Conservation (phyloP, 768 basidiomycete species). For the Suillus subaureus region DNA sequence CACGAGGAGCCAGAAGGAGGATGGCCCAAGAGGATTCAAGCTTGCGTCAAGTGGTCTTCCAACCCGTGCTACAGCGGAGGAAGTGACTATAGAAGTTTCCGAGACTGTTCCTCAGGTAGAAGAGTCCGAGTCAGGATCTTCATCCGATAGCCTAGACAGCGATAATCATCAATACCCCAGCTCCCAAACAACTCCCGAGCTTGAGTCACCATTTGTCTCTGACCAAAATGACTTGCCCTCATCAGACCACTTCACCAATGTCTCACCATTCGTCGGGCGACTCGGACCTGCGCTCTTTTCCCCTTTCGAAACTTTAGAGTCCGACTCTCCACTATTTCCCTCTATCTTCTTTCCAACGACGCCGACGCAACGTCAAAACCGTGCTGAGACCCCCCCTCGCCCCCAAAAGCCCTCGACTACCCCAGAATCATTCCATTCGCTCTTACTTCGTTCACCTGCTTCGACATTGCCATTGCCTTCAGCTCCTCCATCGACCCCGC, state of each 20-base stretch:
- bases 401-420: constrained; percentile 38
- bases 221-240: constrained; percentile 3
- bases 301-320: constrained; percentile 9
- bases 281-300: constrained; percentile 33
- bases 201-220: neutral
- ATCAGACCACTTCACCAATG: constrained; percentile 7
- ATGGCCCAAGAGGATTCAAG: constrained; percentile 54
- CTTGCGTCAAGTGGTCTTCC: constrained; percentile 31
- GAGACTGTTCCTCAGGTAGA: constrained; percentile 14
- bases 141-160: constrained; percentile 6
- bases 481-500: constrained; percentile 37
- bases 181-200: constrained; percentile 14
- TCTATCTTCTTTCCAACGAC: constrained; percentile 27
- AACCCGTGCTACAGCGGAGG: neutral
- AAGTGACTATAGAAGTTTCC: neutral
- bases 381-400: constrained; percentile 36
- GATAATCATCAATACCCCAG: constrained; percentile 15
- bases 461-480: constrained; percentile 28
- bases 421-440: constrained; percentile 34
- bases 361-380: constrained; percentile 26
- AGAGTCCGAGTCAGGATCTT: constrained; percentile 18
- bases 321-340: constrained; percentile 15
- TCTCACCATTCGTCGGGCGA: constrained; percentile 27
- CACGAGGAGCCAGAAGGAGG: constrained; percentile 45
- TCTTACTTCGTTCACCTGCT: constrained; percentile 28